Conservation (phyloP, 805 yeast genomes). For the Helenozyma baotianmanensis region DNA sequence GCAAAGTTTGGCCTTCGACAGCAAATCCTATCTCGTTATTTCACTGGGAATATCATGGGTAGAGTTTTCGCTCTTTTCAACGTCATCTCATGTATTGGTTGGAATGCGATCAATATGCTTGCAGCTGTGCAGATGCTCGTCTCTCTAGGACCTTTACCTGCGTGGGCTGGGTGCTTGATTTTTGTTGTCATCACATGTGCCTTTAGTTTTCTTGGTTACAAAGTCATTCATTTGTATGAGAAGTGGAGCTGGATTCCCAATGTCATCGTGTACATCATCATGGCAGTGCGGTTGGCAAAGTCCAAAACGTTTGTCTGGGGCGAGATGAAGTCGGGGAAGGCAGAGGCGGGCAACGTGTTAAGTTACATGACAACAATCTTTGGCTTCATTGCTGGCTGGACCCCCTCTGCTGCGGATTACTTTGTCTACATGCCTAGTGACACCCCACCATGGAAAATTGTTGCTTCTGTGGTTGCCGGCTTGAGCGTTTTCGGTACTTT, state of each 20-base stretch:
- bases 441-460: constrained; percentile 25
- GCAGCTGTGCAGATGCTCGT: constrained; percentile 27
- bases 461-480: constrained; percentile 23
- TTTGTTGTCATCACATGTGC: constrained; percentile 25
- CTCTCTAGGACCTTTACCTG: constrained; percentile 26
- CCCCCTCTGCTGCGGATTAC: constrained; percentile 31
- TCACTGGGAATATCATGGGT: constrained; percentile 29
- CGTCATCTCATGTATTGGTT: constrained; percentile 28
- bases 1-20: constrained; percentile 19
- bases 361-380: constrained; percentile 25
- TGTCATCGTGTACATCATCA: constrained; percentile 22
- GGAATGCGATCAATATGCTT: constrained; percentile 31
- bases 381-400: constrained; percentile 32
- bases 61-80: constrained; percentile 25
- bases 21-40: constrained; percentile 26
- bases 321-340: constrained; percentile 22
- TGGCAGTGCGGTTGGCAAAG: constrained; percentile 25
- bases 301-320: constrained; percentile 23
- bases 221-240: constrained; percentile 27
- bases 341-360: constrained; percentile 23
- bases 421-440: constrained; percentile 28
- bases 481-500: constrained; percentile 24
- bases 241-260: constrained; percentile 32
- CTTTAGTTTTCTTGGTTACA: constrained; percentile 29
- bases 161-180: constrained; percentile 34